Base-by-base conservation (phyloP, 176 grass and related monocot genomes). In the Cenchrus americanus region DNA sequence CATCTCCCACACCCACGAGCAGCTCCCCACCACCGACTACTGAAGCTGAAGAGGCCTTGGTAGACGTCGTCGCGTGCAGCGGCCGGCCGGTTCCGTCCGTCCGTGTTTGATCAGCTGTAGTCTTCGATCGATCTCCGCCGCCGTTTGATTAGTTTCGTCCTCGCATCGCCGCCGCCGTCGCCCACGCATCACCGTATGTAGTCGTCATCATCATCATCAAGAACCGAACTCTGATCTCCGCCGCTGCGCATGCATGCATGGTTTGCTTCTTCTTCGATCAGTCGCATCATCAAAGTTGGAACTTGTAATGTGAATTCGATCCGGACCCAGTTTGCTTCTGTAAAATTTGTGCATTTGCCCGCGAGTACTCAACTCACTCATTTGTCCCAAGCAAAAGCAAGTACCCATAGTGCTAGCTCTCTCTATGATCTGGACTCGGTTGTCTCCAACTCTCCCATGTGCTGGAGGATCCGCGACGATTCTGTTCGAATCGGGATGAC, bases 1-100 rank as follows among this genome's bases (percentile, higher is more conserved):
- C 83, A 99, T 93, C 83, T 46, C 10, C 74, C 5, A 82, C 71
- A 76, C 91, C 83, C 93, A 98, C 87, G 89, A 98, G 82, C 96
- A 88, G 91, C 84, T 98, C 86, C 87, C 89, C 81, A 44, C 73
- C 86, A 73, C 89, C 52, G 91, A 94, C 40, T 96, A 94, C 84
- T 99, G 83, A 85, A 87, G 84, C 17, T 34, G 0, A 50, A 50
- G 11, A 10, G 57, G 57, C 58, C 40, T 10, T 41, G 46, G 18
- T 58, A 73, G 14, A 3, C 50, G 49, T 3, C 48, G 11, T 3
- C 10, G 69, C 14, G 9, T 0, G 47, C 63, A 21, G 34, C 79
- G 10, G 46, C 24, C 79, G 10, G 46, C 24, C 17, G 61, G 79
- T 13, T 48, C 55, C 64, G 58, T 75, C 19, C 34, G 64, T n/a